Evolutionary conservation across 1,284 basidiomycete species (phyloP).

Genomic region (Apiotrichum siamense): DNA sequence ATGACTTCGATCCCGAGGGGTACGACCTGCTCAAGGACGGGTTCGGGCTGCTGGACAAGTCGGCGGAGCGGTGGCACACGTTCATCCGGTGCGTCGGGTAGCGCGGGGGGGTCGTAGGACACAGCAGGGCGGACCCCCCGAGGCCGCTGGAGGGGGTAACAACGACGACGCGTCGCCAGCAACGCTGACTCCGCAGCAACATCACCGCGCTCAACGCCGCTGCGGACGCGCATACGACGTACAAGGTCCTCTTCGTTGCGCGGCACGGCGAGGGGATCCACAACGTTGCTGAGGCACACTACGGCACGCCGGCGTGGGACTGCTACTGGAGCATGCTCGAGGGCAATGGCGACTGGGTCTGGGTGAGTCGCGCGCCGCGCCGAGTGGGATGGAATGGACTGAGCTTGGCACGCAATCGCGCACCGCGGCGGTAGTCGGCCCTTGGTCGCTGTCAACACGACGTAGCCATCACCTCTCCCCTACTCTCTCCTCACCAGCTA

Average conservation of each 20-base stretch:
- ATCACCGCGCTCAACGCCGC: slow-evolving; percentile 27
- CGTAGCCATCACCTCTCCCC: too few species aligned
- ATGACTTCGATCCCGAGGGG: slow-evolving; percentile 16
- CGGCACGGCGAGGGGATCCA: slow-evolving; percentile 45
- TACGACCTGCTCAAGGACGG: slow-evolving; percentile 29
- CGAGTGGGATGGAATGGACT: not conserved
- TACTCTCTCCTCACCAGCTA: too few species aligned
- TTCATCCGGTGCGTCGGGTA: slow-evolving; percentile 12
- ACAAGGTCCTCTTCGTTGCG: slow-evolving; percentile 44
- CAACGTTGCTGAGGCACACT: slow-evolving; percentile 32
- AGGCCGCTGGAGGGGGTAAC: too few species aligned
- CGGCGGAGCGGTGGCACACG: slow-evolving; percentile 19
- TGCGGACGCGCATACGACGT: slow-evolving; percentile 27
- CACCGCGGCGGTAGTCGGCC: too few species aligned
- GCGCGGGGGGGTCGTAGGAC: not conserved
- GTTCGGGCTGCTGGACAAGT: slow-evolving; percentile 39
- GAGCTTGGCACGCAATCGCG: too few species aligned
- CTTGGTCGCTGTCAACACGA: too few species aligned
- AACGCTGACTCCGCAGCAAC: too few species aligned
- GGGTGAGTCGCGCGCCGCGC: slow-evolving; percentile 7
- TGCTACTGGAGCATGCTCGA: slow-evolving; percentile 25
- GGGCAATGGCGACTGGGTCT: slow-evolving; percentile 32
- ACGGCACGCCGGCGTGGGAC: slow-evolving; percentile 43
- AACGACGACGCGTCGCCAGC: too few species aligned
- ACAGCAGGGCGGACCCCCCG: too few species aligned